Evolutionary conservation across 1,284 basidiomycete species (phyloP).

Genomic region (Boletus mariae): DNA sequence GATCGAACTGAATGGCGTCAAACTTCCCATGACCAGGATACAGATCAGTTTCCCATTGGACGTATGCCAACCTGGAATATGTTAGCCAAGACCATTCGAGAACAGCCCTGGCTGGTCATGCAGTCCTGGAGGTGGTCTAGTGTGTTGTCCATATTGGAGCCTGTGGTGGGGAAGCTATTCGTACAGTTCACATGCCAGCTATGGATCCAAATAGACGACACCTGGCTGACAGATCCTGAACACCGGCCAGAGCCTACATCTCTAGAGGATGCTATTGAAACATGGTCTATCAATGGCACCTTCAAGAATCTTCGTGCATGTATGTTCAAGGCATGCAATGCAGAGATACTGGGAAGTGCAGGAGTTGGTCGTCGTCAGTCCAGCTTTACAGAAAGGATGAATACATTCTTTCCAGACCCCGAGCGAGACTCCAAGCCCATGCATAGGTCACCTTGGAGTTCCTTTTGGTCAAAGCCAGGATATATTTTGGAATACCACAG

Average conservation of each 20-base stretch:
- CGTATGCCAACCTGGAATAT: not conserved
- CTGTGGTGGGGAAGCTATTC: not conserved
- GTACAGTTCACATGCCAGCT: not conserved
- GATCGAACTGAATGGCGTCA: not conserved
- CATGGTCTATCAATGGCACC: too few relatives aligned
- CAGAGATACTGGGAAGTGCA: not conserved
- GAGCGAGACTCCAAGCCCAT: not conserved
- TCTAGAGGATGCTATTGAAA: too few relatives aligned
- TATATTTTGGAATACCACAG: not conserved
- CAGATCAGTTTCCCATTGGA: not conserved
- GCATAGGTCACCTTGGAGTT: not conserved
- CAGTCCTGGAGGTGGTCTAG: not conserved
- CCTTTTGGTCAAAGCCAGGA: not conserved
- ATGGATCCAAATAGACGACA: not conserved
- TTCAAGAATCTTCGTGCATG: too few relatives aligned
- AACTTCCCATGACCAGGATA: too few relatives aligned
- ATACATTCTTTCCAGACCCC: not conserved
- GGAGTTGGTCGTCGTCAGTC: not conserved
- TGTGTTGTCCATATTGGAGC: not conserved
- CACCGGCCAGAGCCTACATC: not conserved
- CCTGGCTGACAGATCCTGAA: not conserved
- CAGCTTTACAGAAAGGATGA: not conserved
- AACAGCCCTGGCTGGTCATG: not conserved
- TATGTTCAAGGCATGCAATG: not conserved
- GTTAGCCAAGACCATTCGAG: not conserved